Conservation (phyloP, 2,329 filamentous ascomycete genomes). For the Trichoderma atrobrunneum region DNA sequence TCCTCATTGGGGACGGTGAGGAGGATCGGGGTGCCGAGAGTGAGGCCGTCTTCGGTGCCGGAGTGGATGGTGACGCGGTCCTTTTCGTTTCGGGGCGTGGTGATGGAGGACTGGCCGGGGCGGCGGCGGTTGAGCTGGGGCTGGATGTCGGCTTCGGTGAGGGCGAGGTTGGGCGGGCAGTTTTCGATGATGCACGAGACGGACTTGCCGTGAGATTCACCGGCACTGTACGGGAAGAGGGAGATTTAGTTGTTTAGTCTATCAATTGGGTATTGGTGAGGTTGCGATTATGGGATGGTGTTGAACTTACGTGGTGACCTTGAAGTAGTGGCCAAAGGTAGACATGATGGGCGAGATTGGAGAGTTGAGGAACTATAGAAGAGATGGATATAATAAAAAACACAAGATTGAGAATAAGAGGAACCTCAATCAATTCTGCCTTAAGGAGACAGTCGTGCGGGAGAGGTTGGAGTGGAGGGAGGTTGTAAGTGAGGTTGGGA, state of each 20-base stretch:
- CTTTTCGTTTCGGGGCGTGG: neutral
- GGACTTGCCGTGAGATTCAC: slow-evolving; percentile 79
- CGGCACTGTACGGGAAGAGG: slow-evolving; percentile 36
- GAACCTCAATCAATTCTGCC: neutral
- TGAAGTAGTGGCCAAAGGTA: slow-evolving; percentile 79
- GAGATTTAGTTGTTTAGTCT: too few species aligned
- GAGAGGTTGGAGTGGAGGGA: neutral
- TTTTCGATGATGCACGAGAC: slow-evolving; percentile 96
- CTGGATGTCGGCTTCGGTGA: neutral
- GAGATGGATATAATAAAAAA: neutral
- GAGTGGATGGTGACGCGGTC: neutral
- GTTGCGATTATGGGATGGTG: neutral
- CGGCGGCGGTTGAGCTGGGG: slow-evolving; percentile 36
- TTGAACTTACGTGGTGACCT: slow-evolving; percentile 70
- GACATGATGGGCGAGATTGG: slow-evolving; percentile 56
- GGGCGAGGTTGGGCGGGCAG: slow-evolving; percentile 72
- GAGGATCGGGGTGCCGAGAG: slow-evolving; percentile 76
- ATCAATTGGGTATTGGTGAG: neutral
- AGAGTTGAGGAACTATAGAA: neutral
- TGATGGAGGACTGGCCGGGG: neutral
- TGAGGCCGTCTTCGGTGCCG: slow-evolving; percentile 78
- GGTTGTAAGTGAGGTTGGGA: neutral
- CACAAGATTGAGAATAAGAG: neutral
- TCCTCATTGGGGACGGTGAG: slow-evolving; percentile 90
- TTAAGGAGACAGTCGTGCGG: neutral